Percentiles rank a stretch among this genome's conserved stretches.
Evolutionary conservation across 176 grass and related monocot species (phyloP).

Genomic region (Thalia dealbata): DNA sequence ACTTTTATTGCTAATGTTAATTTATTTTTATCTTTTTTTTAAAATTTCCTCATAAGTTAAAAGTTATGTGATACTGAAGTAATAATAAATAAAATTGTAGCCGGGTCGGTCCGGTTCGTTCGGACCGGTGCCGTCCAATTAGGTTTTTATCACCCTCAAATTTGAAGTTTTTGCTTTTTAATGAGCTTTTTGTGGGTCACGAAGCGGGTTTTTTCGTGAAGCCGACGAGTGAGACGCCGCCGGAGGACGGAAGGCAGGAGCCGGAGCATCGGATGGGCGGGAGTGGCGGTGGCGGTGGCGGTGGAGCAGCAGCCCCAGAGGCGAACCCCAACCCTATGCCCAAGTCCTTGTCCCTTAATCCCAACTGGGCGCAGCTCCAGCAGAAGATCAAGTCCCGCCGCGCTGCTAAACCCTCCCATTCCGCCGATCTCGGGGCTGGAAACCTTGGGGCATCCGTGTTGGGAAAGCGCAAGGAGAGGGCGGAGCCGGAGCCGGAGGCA

Average conservation of each 20-base stretch:
- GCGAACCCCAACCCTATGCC: slow-evolving; percentile 16
- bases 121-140: too few relatives aligned
- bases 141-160: too few relatives aligned
- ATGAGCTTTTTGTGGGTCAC: too few relatives aligned
- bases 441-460: slow-evolving; percentile 16
- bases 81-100: too few relatives aligned
- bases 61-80: too few relatives aligned
- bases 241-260: not conserved
- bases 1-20: too few relatives aligned
- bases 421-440: slow-evolving; percentile 13
- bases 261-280: not conserved
- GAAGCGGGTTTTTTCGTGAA: too few relatives aligned
- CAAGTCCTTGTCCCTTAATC: slow-evolving; percentile 35
- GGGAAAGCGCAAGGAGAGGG: slow-evolving; percentile 5
- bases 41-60: too few relatives aligned
- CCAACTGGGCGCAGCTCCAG: slow-evolving; percentile 91
- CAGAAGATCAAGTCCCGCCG: slow-evolving; percentile 44
- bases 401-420: slow-evolving; percentile 24
- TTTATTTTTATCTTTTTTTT: too few relatives aligned
- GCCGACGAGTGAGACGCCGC: too few relatives aligned
- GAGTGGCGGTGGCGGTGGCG: not conserved
- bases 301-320: slow-evolving; percentile 3
- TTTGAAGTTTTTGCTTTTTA: too few relatives aligned
- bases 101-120: too few relatives aligned
- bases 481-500: not conserved